phyloP scores from a whole-genome alignment of 352 stramenopile genomes.

The Pythium utonaiense region DNA sequence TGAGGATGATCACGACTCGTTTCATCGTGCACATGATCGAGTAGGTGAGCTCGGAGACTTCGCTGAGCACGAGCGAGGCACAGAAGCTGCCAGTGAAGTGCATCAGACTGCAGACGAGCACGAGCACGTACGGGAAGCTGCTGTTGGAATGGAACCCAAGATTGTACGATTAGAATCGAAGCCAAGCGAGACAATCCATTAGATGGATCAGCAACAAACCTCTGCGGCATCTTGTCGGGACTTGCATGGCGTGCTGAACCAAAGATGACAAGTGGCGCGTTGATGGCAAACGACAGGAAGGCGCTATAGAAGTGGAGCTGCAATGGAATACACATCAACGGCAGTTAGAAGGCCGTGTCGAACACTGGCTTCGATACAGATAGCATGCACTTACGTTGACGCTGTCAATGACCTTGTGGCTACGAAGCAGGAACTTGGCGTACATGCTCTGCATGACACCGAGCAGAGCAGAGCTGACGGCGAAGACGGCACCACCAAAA shows the following conservation, averaged over 20 bases:
- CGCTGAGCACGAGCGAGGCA: constrained; percentile 75
- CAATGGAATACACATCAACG: not conserved
- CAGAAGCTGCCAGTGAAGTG: constrained; percentile 81
- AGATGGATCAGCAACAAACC: constrained; percentile 14
- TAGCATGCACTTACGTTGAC: constrained; percentile 60
- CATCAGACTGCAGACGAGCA: constrained; percentile 80
- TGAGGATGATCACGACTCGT: constrained; percentile 84
- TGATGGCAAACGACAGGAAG: constrained; percentile 82
- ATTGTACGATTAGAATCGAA: constrained; percentile 8
- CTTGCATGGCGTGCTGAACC: constrained; percentile 37
- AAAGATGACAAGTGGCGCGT: constrained; percentile 69
- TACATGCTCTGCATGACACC: constrained; percentile 87
- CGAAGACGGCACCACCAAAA: constrained; percentile 62
- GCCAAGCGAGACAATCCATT: no score
- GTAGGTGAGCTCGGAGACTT: constrained; percentile 86
- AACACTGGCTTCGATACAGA: not conserved
- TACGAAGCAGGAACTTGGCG: constrained; percentile 80
- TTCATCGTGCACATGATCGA: constrained; percentile 91
- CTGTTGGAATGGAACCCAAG: constrained; percentile 11
- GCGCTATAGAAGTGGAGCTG: constrained; percentile 87
- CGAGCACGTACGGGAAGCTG: constrained; percentile 70
- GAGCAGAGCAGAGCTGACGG: constrained; percentile 65
- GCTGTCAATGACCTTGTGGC: constrained; percentile 69
- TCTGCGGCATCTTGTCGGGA: constrained; percentile 49
- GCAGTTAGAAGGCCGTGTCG: not conserved